Percentiles rank a stretch among this genome's conserved stretches.
Evolutionary conservation across 2,329 filamentous ascomycete genomes (phyloP).

Genomic region (Sporothrix dimorphospora): DNA sequence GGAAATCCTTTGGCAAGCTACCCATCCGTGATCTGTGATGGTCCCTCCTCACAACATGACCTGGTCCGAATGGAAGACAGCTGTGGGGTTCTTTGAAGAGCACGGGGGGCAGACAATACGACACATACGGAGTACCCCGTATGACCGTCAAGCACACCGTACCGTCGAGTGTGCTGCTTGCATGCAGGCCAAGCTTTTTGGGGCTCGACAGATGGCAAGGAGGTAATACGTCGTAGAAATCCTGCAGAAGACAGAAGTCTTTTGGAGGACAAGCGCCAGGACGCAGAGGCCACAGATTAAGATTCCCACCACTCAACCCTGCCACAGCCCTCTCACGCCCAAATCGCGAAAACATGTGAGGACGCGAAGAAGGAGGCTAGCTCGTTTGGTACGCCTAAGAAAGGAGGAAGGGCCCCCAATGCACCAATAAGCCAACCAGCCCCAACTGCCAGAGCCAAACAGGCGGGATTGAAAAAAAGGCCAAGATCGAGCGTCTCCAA

Average conservation of each 20-base stretch:
- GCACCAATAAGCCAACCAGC: background rate
- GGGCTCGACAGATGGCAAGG: background rate
- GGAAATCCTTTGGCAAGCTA: background rate
- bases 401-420: background rate
- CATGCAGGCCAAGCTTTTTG: background rate
- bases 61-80: too few relatives aligned
- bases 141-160: background rate
- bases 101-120: background rate
- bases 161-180: background rate
- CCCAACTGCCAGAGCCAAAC: background rate
- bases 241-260: background rate
- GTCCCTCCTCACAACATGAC: background rate
- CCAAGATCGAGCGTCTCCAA: background rate
- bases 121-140: background rate
- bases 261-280: background rate
- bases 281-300: background rate
- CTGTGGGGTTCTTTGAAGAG: background rate
- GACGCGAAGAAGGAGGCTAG: constrained; percentile 19
- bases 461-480: background rate
- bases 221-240: background rate
- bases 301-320: background rate
- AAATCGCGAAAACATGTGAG: constrained; percentile 28
- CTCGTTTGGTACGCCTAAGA: background rate
- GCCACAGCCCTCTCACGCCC: background rate
- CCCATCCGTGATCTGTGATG: background rate